Evolutionary conservation across 1,284 basidiomycete species (phyloP).

Genomic region (Tylopilus microsporus): DNA sequence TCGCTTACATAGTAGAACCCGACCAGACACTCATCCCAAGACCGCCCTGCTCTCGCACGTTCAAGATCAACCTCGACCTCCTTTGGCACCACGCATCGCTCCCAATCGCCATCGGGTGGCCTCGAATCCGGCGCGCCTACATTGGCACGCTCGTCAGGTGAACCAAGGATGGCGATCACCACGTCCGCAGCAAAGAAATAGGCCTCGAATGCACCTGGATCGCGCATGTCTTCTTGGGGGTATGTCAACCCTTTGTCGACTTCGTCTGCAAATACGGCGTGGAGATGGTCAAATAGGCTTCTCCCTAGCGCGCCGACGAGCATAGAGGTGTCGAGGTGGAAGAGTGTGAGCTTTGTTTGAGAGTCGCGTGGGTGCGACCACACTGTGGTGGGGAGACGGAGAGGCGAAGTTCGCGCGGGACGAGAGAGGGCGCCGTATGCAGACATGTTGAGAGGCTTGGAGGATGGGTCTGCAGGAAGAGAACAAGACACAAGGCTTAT

Average conservation of each 20-base stretch:
- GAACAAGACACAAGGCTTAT: too few relatives aligned
- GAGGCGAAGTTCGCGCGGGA: conserved; percentile 23
- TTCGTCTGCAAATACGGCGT: conserved; percentile 62
- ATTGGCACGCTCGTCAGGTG: background rate
- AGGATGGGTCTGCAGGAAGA: too few relatives aligned
- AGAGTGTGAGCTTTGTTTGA: conserved; percentile 40
- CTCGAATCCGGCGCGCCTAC: background rate
- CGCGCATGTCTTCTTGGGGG: conserved; percentile 68
- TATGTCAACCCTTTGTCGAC: conserved; percentile 77
- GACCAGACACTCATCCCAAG: conserved; percentile 69
- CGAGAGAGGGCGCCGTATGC: conserved; percentile 4
- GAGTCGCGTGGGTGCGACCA: conserved; percentile 27
- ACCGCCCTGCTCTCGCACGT: conserved; percentile 42
- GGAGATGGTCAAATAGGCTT: conserved; percentile 58
- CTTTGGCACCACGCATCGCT: conserved; percentile 6
- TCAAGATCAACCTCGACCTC: conserved; percentile 40
- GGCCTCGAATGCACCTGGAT: conserved; percentile 52
- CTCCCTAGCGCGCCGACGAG: conserved; percentile 34
- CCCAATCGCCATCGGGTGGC: background rate
- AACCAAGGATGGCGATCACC: conserved; percentile 57
- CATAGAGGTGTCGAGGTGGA: conserved; percentile 60
- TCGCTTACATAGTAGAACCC: conserved; percentile 78
- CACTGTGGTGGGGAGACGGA: conserved; percentile 37
- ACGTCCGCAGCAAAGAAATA: conserved; percentile 78
- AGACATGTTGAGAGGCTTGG: too few relatives aligned